phyloP scores from a whole-genome alignment of 306 rosid species.

The Sesbania bispinosa region DNA sequence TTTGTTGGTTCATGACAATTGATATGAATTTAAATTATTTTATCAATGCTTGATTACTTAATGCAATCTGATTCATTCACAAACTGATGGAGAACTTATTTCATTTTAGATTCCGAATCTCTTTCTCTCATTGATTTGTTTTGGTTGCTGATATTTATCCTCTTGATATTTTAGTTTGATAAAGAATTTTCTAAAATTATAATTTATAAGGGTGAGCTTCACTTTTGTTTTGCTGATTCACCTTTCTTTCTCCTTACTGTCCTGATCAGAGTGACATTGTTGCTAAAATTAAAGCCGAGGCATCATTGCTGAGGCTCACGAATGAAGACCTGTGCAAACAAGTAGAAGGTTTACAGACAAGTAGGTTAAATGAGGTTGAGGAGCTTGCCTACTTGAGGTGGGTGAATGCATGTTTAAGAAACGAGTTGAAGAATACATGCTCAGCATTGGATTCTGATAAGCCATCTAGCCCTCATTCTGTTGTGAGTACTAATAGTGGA shows the following conservation, averaged over 20 bases:
- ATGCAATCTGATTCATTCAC: too few species aligned
- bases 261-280: constrained; percentile 62
- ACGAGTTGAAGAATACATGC: constrained; percentile 74
- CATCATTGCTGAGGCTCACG: constrained; percentile 64
- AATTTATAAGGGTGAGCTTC: not conserved
- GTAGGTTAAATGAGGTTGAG: constrained; percentile 91
- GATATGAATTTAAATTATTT: too few species aligned
- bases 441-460: constrained; percentile 51
- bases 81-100: too few species aligned
- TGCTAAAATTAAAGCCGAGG: constrained; percentile 87
- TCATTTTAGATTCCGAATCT: not conserved
- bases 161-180: not conserved
- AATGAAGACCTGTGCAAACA: constrained; percentile 94
- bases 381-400: constrained; percentile 97
- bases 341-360: constrained; percentile 92
- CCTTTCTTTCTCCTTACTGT: not conserved
- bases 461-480: constrained; percentile 50
- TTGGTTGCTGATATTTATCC: not conserved
- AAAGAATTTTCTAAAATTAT: not conserved
- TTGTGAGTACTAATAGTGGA: constrained; percentile 36
- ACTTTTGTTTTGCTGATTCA: not conserved
- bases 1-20: too few species aligned
- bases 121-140: not conserved
- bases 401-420: constrained; percentile 92
- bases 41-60: too few species aligned